A percentile compares a stretch with the other conserved stretches of the same genome.
These are phyloP conservation scores for Torulaspora gathmanii DNA, from an alignment of 805 yeast genomes.

Conservation along the genomic window DNA sequence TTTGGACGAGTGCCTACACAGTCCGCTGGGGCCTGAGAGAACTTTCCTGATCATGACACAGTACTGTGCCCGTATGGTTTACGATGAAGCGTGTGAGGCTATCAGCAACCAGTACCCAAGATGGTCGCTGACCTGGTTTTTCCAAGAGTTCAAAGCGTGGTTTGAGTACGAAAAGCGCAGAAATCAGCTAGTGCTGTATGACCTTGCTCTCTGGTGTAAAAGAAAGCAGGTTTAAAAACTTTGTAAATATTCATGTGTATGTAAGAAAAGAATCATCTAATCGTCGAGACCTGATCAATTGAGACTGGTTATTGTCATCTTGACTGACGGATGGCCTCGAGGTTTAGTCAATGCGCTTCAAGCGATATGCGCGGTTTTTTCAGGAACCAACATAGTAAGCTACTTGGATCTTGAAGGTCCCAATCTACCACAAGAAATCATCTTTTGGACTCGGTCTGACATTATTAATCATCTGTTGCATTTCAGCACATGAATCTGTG, in stretches of 20 bases:
- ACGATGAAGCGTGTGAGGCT: constrained; percentile 54
- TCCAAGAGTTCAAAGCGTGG: constrained; percentile 26
- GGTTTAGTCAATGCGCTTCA: background rate
- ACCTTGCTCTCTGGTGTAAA: constrained; percentile 30
- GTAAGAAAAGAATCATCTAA: background rate
- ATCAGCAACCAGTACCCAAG: constrained; percentile 16
- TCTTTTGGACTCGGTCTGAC: background rate
- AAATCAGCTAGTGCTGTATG: constrained; percentile 30
- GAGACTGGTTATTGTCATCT: background rate
- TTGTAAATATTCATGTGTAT: constrained; percentile 9
- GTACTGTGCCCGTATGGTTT: constrained; percentile 80
- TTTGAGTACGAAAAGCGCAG: constrained; percentile 26
- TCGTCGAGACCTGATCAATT: too few relatives aligned
- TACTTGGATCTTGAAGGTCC: background rate
- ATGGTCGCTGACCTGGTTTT: constrained; percentile 30
- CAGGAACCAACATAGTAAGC: background rate
- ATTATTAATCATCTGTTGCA: background rate
- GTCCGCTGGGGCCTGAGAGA: constrained; percentile 81
- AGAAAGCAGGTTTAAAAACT: constrained; percentile 6
- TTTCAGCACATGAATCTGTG: background rate
- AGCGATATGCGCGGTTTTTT: background rate
- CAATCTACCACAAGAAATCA: background rate
- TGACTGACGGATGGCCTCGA: background rate
- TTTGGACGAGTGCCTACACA: constrained; percentile 75
- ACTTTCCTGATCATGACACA: constrained; percentile 85